Evolutionary conservation across 768 basidiomycete species (phyloP).

Genomic region (Trametes cubensis): DNA sequence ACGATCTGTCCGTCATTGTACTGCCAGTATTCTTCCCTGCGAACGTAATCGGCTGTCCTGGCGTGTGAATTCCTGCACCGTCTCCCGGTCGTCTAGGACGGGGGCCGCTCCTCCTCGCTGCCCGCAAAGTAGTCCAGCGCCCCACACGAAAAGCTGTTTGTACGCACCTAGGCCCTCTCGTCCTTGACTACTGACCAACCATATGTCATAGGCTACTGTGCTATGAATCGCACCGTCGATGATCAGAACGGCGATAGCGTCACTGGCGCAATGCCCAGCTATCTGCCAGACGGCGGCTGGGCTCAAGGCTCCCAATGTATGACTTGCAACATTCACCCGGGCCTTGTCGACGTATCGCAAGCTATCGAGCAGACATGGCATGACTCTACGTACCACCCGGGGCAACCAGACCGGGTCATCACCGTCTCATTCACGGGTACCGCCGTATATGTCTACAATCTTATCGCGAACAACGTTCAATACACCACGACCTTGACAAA

Average conservation of each 20-base stretch:
- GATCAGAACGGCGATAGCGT: background rate
- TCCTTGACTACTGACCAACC: too few species aligned
- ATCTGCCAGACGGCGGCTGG: background rate
- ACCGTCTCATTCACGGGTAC: constrained; percentile 6
- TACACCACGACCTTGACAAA: constrained; percentile 18
- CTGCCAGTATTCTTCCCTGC: too few species aligned
- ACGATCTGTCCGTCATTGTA: too few species aligned
- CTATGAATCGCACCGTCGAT: too few species aligned
- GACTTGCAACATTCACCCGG: constrained; percentile 3
- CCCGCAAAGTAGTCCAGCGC: too few species aligned
- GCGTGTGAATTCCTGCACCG: too few species aligned
- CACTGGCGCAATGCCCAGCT: background rate
- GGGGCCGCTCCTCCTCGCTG: too few species aligned
- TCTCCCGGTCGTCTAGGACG: too few species aligned
- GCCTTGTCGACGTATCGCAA: background rate
- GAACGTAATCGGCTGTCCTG: too few species aligned
- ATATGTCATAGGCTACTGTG: too few species aligned
- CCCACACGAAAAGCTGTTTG: too few species aligned
- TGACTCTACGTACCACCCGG: constrained; percentile 14
- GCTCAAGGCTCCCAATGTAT: background rate
- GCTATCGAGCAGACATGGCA: constrained; percentile 21
- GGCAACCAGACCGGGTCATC: background rate
- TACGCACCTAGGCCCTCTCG: too few species aligned
- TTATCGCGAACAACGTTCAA: constrained; percentile 11
- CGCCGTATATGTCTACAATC: constrained; percentile 16